Evolutionary conservation across 768 basidiomycete genomes (phyloP).

Genomic region (Podaxis sp.): DNA sequence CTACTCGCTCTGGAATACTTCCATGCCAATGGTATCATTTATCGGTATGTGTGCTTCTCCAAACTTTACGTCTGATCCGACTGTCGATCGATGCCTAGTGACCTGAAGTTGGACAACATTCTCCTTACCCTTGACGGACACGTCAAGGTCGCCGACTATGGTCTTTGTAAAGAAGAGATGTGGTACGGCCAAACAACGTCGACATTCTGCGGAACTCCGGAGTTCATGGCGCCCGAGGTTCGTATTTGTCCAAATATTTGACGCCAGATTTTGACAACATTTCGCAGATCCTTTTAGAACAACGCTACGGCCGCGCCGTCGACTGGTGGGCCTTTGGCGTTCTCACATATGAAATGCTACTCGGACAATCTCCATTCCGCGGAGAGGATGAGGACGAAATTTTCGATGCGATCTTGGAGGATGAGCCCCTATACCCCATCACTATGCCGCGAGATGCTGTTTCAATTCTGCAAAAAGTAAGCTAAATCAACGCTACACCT

Average conservation of each 20-base stretch:
- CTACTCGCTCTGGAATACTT: conserved; percentile 96
- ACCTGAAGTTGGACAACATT: conserved; percentile 98
- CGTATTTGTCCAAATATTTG: conserved; percentile 15
- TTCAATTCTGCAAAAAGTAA: conserved; percentile 90
- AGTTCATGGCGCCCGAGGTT: conserved; percentile 99
- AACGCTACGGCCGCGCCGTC: conserved; percentile 96
- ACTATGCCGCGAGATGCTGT: conserved; percentile 99
- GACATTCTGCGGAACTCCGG: conserved; percentile 99
- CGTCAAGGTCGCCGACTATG: conserved; percentile 98
- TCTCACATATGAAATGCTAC: conserved; percentile 96
- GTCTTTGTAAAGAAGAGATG: conserved; percentile 99
- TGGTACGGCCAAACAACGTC: conserved; percentile 94
- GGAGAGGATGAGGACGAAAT: conserved; percentile 99
- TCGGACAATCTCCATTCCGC: conserved; percentile 98
- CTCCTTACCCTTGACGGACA: conserved; percentile 95
- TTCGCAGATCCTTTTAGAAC: conserved; percentile 91
- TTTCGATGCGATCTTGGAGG: conserved; percentile 98
- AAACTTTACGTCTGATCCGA: neutral
- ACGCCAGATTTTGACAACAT: conserved; percentile 10
- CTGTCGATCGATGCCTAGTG: conserved; percentile 43
- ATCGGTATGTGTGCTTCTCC: conserved; percentile 60
- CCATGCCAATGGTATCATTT: conserved; percentile 98
- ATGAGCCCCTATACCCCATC: conserved; percentile 97
- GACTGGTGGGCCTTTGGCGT: conserved; percentile 99
- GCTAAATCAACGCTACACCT: conserved; percentile 9